Conservation (phyloP, 495 filamentous ascomycete species). For the Podospora fimiseda region DNA sequence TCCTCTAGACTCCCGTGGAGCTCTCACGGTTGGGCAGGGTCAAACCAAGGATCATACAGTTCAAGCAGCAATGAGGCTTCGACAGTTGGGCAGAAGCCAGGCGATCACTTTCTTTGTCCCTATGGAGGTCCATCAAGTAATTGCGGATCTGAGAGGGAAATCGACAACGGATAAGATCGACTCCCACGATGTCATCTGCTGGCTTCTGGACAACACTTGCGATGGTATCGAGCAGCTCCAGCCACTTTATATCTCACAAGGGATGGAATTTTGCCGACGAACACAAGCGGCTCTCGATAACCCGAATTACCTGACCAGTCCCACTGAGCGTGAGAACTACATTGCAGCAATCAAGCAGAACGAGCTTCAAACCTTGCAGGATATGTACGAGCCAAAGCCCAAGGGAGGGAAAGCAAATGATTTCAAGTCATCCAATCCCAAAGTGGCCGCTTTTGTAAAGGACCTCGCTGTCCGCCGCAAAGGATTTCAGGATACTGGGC, state of each 20-base stretch:
- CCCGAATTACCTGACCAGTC: constrained; percentile 13
- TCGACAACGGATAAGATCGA: constrained; percentile 20
- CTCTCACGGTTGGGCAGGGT: constrained; percentile 42
- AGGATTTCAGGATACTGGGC: constrained; percentile 26
- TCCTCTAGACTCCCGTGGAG: constrained; percentile 34
- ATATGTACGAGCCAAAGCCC: constrained; percentile 28
- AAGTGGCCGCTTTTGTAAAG: constrained; percentile 20
- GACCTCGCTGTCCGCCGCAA: constrained; percentile 28
- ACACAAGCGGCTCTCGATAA: constrained; percentile 25
- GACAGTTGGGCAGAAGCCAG: constrained; percentile 32
- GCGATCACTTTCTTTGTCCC: constrained; percentile 33
- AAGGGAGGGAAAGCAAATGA: constrained; percentile 1
- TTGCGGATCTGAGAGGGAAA: constrained; percentile 31
- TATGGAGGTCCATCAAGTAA: constrained; percentile 43
- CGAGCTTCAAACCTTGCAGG: constrained; percentile 32
- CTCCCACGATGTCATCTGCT: constrained; percentile 49
- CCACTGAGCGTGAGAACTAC: constrained; percentile 11
- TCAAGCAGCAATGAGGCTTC: constrained; percentile 46
- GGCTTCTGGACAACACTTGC: constrained; percentile 59
- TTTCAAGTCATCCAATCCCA: constrained; percentile 14
- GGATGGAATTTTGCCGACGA: constrained; percentile 48
- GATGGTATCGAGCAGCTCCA: constrained; percentile 47
- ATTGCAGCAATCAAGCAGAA: constrained; percentile 25
- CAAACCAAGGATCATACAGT: constrained; percentile 45
- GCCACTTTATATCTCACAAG: constrained; percentile 52